phyloP scores from a whole-genome alignment of 1,284 basidiomycete species.

The Ganoderma sp. region DNA sequence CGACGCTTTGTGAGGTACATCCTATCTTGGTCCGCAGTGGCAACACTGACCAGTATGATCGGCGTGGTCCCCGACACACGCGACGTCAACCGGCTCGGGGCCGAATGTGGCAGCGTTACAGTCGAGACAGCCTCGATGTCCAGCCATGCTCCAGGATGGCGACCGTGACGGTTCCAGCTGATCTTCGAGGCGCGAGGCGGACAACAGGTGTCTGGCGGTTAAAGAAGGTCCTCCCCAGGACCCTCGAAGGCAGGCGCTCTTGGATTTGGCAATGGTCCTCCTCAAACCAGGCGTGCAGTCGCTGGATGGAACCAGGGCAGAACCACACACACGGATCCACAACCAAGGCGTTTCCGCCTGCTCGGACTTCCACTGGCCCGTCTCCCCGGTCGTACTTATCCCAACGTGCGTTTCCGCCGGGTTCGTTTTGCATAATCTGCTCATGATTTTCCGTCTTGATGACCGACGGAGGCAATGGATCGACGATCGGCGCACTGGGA shows the following conservation, averaged over 20 bases:
- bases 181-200: too few relatives aligned
- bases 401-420: neutral
- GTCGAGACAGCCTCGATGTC: too few relatives aligned
- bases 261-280: neutral
- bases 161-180: too few relatives aligned
- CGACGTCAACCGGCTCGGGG: neutral
- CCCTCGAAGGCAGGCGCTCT: neutral
- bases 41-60: neutral
- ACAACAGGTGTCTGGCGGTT: neutral
- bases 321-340: conserved; percentile 3
- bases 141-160: too few relatives aligned
- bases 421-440: too few relatives aligned
- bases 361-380: neutral
- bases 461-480: neutral
- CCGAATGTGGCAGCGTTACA: neutral
- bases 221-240: neutral
- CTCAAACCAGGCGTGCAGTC: neutral
- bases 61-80: neutral
- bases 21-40: neutral
- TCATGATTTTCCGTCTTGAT: too few relatives aligned
- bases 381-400: neutral
- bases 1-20: neutral
- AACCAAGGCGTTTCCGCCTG: neutral
- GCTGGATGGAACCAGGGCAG: neutral
- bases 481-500: neutral